Evolutionary conservation across 805 yeast genomes (phyloP).

Genomic region (Cephaloascus fragrans): DNA sequence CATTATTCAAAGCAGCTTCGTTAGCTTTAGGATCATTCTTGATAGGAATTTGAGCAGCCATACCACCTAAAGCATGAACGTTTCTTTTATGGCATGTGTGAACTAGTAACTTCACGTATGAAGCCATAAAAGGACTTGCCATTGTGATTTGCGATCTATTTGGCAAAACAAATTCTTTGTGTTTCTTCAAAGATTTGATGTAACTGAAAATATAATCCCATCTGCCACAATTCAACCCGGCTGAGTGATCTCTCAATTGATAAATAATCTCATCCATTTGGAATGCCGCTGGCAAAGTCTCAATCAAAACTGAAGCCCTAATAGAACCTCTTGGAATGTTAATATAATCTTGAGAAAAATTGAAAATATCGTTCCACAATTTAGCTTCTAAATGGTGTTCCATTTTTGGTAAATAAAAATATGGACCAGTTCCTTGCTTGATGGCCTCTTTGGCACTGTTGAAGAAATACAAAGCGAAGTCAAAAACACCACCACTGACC

Average conservation of each 20-base stretch:
- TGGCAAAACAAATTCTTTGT: conserved; percentile 60
- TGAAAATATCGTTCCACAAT: conserved; percentile 75
- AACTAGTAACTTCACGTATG: conserved; percentile 65
- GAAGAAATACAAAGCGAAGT: conserved; percentile 69
- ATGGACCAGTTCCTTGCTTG: conserved; percentile 66
- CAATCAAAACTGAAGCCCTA: conserved; percentile 74
- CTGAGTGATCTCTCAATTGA: conserved; percentile 66
- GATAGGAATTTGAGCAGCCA: conserved; percentile 85
- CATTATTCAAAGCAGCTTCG: conserved; percentile 60
- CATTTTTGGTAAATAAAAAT: conserved; percentile 79
- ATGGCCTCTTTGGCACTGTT: conserved; percentile 60
- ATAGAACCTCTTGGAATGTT: conserved; percentile 67
- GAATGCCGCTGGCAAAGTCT: conserved; percentile 78
- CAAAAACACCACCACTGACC: conserved; percentile 67
- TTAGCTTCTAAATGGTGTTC: conserved; percentile 79
- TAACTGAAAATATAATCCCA: conserved; percentile 85
- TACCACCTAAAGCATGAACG: conserved; percentile 85
- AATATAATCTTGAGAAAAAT: conserved; percentile 64
- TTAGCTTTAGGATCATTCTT: conserved; percentile 59
- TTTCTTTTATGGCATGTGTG: conserved; percentile 68
- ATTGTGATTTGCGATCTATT: conserved; percentile 72
- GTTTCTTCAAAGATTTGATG: conserved; percentile 65
- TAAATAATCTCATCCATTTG: conserved; percentile 80
- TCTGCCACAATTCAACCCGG: conserved; percentile 81
- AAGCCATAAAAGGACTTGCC: conserved; percentile 75